Percentiles rank a stretch among this genome's conserved stretches.
These are phyloP conservation scores for Acer saccharum DNA, from an alignment of 345 rosid genomes.

Conservation along the genomic window DNA sequence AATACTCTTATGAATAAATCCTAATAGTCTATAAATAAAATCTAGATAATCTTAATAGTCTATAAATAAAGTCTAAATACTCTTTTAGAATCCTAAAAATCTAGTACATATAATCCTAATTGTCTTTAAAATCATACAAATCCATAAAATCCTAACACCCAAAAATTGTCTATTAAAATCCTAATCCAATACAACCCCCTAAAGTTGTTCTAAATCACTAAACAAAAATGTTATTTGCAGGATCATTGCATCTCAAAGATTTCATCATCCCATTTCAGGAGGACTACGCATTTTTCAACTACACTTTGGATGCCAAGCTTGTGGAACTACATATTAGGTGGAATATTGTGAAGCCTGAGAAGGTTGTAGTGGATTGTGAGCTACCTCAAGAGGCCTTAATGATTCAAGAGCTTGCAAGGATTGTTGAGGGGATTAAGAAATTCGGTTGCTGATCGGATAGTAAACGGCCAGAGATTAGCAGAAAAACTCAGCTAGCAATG, in stretches of 20 bases:
- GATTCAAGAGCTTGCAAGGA: slow-evolving; percentile 48
- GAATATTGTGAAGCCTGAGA: slow-evolving; percentile 52
- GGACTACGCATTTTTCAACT: slow-evolving; percentile 46
- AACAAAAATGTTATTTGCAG: no score
- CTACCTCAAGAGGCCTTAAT: slow-evolving; percentile 68
- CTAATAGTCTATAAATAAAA: no score
- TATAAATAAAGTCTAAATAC: no score
- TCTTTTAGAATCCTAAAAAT: no score
- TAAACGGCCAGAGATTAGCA: slow-evolving; percentile 59
- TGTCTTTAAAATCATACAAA: no score
- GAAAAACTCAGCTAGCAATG: slow-evolving; percentile 64
- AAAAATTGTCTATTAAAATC: no score
- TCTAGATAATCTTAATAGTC: no score
- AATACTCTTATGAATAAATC: no score
- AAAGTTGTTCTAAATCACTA: no score
- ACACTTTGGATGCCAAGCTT: slow-evolving; percentile 52
- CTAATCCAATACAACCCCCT: no score
- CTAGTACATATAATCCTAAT: no score
- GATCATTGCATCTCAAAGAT: slow-evolving; percentile 54
- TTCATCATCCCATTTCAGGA: slow-evolving; percentile 59
- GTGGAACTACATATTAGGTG: slow-evolving; percentile 62
- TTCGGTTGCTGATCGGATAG: slow-evolving; percentile 33
- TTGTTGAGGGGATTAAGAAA: slow-evolving; percentile 38
- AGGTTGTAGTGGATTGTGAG: slow-evolving; percentile 31
- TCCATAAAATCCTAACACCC: no score